These are phyloP conservation scores for Triticum monococcum DNA, from an alignment of 176 grass and related monocot genomes.

Conservation along the genomic window DNA sequence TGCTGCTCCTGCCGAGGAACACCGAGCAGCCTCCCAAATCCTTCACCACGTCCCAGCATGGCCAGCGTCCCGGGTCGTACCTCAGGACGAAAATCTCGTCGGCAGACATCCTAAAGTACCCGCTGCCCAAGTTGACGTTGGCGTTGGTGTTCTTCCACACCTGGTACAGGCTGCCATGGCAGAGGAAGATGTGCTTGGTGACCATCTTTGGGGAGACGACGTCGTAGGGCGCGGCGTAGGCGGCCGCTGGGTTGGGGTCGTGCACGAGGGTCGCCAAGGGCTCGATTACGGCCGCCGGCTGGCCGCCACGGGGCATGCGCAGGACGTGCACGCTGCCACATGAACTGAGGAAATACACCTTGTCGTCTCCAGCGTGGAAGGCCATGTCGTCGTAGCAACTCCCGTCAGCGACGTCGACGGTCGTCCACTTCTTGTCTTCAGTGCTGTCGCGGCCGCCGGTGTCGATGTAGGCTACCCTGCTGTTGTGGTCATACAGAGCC, in stretches of 20 bases:
- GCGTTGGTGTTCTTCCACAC: background rate
- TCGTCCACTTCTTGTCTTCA: background rate
- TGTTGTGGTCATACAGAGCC: background rate
- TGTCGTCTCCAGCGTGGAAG: background rate
- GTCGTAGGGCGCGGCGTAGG: background rate
- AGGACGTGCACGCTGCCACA: background rate
- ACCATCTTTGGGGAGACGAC: fast-evolving
- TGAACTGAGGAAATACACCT: background rate
- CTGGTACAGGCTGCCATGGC: background rate
- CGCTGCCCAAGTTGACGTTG: background rate
- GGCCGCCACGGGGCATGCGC: background rate
- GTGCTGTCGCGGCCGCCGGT: background rate
- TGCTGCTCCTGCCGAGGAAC: background rate
- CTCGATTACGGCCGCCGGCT: too few species aligned
- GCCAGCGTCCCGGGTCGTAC: background rate
- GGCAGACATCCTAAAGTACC: background rate
- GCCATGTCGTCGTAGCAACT: slow-evolving; percentile 5
- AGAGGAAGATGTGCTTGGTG: background rate
- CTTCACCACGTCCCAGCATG: background rate
- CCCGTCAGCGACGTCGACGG: background rate
- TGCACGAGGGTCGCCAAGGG: too few species aligned
- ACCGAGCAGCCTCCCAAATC: background rate
- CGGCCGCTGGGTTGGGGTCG: background rate
- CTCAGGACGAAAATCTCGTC: slow-evolving; percentile 8
- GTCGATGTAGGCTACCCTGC: background rate